These are phyloP conservation scores for Pestalotiopsis sp. DNA, from an alignment of 2,329 filamentous ascomycete genomes.

Conservation along the genomic window DNA sequence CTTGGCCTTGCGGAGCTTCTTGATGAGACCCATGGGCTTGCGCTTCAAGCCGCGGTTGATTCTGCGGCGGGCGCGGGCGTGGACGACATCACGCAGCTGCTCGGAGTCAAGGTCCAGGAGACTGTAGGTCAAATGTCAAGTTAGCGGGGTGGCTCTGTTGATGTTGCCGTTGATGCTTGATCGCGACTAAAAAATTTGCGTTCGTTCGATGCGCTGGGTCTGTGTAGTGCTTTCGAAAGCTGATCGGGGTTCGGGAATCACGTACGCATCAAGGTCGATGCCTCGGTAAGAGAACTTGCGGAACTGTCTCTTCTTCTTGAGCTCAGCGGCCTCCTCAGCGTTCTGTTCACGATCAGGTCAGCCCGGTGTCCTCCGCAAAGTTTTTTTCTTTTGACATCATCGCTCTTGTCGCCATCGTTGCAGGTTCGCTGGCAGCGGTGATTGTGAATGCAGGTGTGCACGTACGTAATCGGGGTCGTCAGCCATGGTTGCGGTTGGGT, in stretches of 20 bases:
- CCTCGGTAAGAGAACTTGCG: conserved; percentile 99
- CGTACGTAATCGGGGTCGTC: conserved; percentile 81
- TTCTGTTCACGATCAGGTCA: conserved; percentile 63
- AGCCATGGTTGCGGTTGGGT: conserved; percentile 70
- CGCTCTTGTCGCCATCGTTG: not conserved
- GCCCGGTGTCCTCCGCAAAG: conserved; percentile 18
- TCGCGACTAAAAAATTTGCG: not conserved
- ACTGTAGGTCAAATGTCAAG: conserved; percentile 51
- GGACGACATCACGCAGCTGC: conserved; percentile 98
- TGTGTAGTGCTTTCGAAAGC: not conserved
- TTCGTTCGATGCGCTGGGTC: conserved; percentile 12
- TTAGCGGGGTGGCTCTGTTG: conserved; percentile 19
- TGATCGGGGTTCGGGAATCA: conserved; percentile 26
- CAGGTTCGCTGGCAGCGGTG: not conserved
- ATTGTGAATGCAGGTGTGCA: conserved; percentile 31
- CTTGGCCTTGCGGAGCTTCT: conserved; percentile 99
- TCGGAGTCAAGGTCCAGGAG: conserved; percentile 98
- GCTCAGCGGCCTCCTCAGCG: conserved; percentile 96
- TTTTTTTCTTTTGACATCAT: not conserved
- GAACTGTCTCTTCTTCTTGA: conserved; percentile 99
- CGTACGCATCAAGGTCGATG: conserved; percentile 99
- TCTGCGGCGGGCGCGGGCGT: conserved; percentile 96
- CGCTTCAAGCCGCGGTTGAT: conserved; percentile 99
- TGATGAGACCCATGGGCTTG: conserved; percentile 99
- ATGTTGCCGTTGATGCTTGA: not conserved